These are phyloP conservation scores for Hypoxylon rubiginosum DNA, from an alignment of 2,329 filamentous ascomycete genomes.

Conservation along the genomic window DNA sequence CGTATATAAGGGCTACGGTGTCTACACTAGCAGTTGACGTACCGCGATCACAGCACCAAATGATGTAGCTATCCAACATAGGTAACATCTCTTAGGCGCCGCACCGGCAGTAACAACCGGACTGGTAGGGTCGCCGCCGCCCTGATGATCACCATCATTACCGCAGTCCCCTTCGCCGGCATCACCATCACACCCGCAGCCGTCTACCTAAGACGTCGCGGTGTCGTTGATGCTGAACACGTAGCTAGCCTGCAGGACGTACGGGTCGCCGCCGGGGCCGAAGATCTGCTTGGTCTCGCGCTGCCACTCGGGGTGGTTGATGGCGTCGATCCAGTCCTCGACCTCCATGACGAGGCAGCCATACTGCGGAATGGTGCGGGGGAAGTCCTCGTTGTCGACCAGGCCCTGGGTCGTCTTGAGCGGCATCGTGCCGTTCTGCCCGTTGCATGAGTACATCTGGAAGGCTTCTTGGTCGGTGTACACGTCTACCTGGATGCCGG, in stretches of 20 bases:
- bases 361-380: slow-evolving; percentile 77
- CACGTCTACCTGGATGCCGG: slow-evolving; percentile 86
- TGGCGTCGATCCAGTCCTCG: slow-evolving; percentile 92
- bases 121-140: not conserved
- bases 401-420: slow-evolving; percentile 80
- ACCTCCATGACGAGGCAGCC: slow-evolving; percentile 93
- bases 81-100: slow-evolving; percentile 10
- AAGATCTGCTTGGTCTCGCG: slow-evolving; percentile 73
- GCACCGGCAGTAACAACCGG: slow-evolving; percentile 1
- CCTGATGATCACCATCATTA: slow-evolving; percentile 19
- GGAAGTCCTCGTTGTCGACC: slow-evolving; percentile 65
- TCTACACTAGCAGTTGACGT: not conserved
- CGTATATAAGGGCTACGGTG: slow-evolving; percentile 19
- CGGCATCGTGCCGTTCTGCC: slow-evolving; percentile 77
- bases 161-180: not conserved
- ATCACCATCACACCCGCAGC: slow-evolving; percentile 13
- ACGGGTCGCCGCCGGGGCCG: slow-evolving; percentile 70
- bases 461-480: slow-evolving; percentile 87
- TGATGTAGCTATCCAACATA: slow-evolving; percentile 13
- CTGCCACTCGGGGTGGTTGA: slow-evolving; percentile 92
- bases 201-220: slow-evolving; percentile 43
- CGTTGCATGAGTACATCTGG: slow-evolving; percentile 88
- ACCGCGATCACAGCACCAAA: slow-evolving; percentile 14
- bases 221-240: slow-evolving; percentile 66
- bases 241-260: slow-evolving; percentile 73